These are phyloP conservation scores for Trichoderma pleuroti DNA, from an alignment of 2,329 filamentous ascomycete species.

Conservation along the genomic window DNA sequence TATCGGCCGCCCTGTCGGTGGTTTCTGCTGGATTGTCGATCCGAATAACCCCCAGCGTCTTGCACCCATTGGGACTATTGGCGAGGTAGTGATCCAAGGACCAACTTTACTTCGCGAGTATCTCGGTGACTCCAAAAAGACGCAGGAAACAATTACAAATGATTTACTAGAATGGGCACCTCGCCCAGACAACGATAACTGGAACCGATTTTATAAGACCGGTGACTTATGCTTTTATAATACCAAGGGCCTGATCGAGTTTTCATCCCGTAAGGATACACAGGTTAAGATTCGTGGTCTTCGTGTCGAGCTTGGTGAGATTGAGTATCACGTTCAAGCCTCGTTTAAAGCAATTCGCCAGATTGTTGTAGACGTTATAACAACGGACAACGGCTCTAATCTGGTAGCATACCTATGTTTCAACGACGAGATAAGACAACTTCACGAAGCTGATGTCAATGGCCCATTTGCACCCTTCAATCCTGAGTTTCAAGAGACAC, in stretches of 20 bases:
- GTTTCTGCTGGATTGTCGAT: conserved; percentile 17
- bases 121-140: conserved; percentile 13
- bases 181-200: neutral
- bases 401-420: conserved; percentile 14
- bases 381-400: neutral
- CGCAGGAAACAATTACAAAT: neutral
- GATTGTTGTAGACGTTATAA: conserved; percentile 5
- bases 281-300: conserved; percentile 4
- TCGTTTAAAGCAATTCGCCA: neutral
- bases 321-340: conserved; percentile 14
- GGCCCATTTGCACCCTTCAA: conserved; percentile 19
- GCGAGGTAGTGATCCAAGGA: conserved; percentile 19
- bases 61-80: conserved; percentile 14
- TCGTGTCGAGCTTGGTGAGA: conserved; percentile 10
- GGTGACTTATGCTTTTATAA: conserved; percentile 15
- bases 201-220: conserved; percentile 15
- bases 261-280: conserved; percentile 6
- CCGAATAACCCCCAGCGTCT: conserved; percentile 6
- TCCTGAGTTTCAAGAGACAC: conserved; percentile 14
- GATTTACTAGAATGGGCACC: conserved; percentile 9
- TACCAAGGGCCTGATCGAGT: neutral
- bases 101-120: conserved; percentile 15
- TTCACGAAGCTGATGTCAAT: neutral
- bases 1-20: conserved; percentile 13
- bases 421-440: neutral